A percentile compares a stretch with the other conserved stretches of the same genome.
Conservation (phyloP, 164 flowering plant genomes). For the Annona squamosa region DNA sequence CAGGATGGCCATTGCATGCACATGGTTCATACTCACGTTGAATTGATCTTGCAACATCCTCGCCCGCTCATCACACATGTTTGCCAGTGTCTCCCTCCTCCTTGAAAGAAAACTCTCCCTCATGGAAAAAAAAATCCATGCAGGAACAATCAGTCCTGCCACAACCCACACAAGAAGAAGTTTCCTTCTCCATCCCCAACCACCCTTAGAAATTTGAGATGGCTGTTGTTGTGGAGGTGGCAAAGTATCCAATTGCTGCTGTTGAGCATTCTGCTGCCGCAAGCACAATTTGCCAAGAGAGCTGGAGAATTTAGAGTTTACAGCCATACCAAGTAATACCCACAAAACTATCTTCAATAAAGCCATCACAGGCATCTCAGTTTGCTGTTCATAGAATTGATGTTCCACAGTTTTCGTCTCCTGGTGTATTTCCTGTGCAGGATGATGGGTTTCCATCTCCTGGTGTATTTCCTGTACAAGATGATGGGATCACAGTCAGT, state of each 20-base stretch:
- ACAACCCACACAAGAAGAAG: conserved; percentile 44
- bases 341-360: conserved; percentile 34
- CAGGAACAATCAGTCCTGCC: conserved; percentile 36
- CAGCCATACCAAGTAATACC: conserved; percentile 34
- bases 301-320: conserved; percentile 25
- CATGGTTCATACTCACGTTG: conserved; percentile 95
- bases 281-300: conserved; percentile 21
- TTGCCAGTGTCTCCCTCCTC: conserved; percentile 59
- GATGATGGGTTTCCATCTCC: conserved; percentile 14
- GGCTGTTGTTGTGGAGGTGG: conserved; percentile 34
- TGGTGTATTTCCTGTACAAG: conserved; percentile 10
- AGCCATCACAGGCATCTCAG: conserved; percentile 14
- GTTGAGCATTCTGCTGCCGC: conserved; percentile 19
- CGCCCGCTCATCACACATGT: conserved; percentile 95
- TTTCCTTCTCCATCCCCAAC: conserved; percentile 66
- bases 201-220: conserved; percentile 26
- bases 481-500: background rate
- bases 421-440: conserved; percentile 12
- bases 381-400: conserved; percentile 14
- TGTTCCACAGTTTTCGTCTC: conserved; percentile 12
- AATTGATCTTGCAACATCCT: conserved; percentile 97
- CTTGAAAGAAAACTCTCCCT: conserved; percentile 25
- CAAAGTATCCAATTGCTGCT: conserved; percentile 18
- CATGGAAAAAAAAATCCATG: conserved; percentile 50
- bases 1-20: conserved; percentile 84